Base-by-base conservation (phyloP, 2,329 filamentous ascomycete species). In the Colletotrichum cereale region DNA sequence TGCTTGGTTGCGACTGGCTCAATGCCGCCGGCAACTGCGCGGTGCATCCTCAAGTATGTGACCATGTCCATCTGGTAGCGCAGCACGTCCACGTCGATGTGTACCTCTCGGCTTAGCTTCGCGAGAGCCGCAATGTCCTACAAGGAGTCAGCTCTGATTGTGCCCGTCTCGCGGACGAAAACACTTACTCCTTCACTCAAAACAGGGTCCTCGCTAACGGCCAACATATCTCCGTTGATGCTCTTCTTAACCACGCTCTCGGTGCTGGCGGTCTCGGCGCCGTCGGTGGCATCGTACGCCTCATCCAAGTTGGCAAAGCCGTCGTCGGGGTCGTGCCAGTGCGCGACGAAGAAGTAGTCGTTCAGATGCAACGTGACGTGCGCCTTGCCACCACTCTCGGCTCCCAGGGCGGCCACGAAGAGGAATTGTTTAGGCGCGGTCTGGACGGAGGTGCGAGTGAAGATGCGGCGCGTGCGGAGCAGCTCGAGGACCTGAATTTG, bases 41-140 rank as follows among this genome's bases (percentile, higher is more conserved):
- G 92, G 81, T 97, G 95, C 79, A 97, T 88, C 36, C 96, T 91
- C 75, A 98, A 86, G 79, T 97, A 98, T 3, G 95, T 89, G 62
- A 96, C 85, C 47, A 98, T 89, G 81, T 98, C 96, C 85, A 96
- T 92, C 70, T 96, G 88, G 80, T 98, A 98, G 53, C 93, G 90
- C 69, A 89, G 86, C 2, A 98, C 89, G 75, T 98, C 95, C 26
- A 95, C 88, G 69, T 91, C 92, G 34, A 95, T 84, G 50, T 86
- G 87, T 18, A 93, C 89, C 3, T 86, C 78, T 2, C 86, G 83
- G 66, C 88, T 87, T 3, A 89, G 84, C n/a, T 85, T 82, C 3
- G 89, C 86, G 2, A 97, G 84, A 5, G 84, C 82, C 18, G 87
- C 84, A 44, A 97, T 87, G 50, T 89, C 87, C 77, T 87, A 75